Evolutionary conservation across 768 basidiomycete genomes (phyloP).

Genomic region (Pleurotus citrinopileatus): DNA sequence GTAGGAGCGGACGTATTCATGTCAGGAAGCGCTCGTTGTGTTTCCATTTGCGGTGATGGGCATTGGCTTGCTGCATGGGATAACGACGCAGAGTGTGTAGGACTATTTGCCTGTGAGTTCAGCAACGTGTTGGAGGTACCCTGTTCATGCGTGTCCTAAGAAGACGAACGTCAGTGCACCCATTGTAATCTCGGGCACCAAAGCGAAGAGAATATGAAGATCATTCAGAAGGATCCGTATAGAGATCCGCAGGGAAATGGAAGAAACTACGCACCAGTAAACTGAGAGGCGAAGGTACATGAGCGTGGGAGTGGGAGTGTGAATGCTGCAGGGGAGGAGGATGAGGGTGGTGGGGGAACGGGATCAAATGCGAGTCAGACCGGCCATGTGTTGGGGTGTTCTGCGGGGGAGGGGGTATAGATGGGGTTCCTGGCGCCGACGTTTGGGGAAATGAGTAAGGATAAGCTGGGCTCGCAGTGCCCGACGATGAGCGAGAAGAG

Average conservation of each 20-base stretch:
- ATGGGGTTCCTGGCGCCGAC: slow-evolving; percentile 11
- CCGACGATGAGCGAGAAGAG: slow-evolving; percentile 41
- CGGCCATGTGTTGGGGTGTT: slow-evolving; percentile 19
- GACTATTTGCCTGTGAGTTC: not conserved
- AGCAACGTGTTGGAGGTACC: not conserved
- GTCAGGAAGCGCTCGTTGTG: not conserved
- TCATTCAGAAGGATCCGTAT: not conserved
- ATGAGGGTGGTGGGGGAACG: slow-evolving; percentile 15
- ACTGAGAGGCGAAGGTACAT: slow-evolving; percentile 34
- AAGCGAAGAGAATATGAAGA: not conserved
- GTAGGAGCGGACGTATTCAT: not conserved
- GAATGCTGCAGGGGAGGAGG: slow-evolving; percentile 13
- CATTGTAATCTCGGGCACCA: not conserved
- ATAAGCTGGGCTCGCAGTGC: slow-evolving; percentile 46
- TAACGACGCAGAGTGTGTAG: not conserved
- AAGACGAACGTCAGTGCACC: not conserved
- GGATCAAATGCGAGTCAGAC: slow-evolving; percentile 24
- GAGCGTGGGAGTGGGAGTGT: slow-evolving; percentile 14
- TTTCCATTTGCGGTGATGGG: not conserved
- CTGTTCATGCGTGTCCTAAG: slow-evolving; percentile 2
- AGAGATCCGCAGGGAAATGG: not conserved
- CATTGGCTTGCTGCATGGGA: slow-evolving; percentile 7
- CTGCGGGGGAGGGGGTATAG: slow-evolving; percentile 22
- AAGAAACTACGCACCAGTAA: slow-evolving; percentile 27
- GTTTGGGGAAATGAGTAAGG: slow-evolving; percentile 28